Evolutionary conservation across 371 early-diverging fungal species (phyloP).

Genomic region (Mucor indicus): DNA sequence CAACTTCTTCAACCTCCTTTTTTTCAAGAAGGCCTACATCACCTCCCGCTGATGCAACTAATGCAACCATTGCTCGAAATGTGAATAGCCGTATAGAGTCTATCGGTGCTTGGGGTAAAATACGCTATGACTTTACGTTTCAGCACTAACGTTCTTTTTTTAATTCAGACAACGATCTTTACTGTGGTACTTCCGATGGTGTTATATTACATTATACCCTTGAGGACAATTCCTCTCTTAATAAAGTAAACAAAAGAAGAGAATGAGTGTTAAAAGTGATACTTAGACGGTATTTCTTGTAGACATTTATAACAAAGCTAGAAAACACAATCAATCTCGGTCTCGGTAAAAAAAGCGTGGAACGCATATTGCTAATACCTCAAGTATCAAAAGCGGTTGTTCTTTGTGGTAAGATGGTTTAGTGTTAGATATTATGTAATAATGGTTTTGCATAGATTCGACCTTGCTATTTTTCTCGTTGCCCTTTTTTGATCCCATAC

Average conservation of each 20-base stretch:
- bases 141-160: not conserved
- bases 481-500: slow-evolving; percentile 59
- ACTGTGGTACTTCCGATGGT: slow-evolving; percentile 77
- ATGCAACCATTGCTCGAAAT: slow-evolving; percentile 20
- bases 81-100: slow-evolving; percentile 35
- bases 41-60: slow-evolving; percentile 17
- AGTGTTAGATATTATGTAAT: too few species aligned
- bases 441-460: slow-evolving; percentile 39
- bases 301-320: slow-evolving; percentile 44
- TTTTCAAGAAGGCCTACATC: slow-evolving; percentile 32
- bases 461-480: slow-evolving; percentile 63
- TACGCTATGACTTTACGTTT: too few species aligned
- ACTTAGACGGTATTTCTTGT: too few species aligned
- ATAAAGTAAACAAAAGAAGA: slow-evolving; percentile 47
- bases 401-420: slow-evolving; percentile 57
- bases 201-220: slow-evolving; percentile 61
- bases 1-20: slow-evolving; percentile 24
- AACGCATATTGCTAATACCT: slow-evolving; percentile 64
- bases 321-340: slow-evolving; percentile 54
- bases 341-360: slow-evolving; percentile 63
- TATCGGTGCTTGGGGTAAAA: slow-evolving; percentile 60
- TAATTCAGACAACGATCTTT: slow-evolving; percentile 59
- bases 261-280: too few species aligned
- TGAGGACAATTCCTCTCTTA: slow-evolving; percentile 32
- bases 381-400: slow-evolving; percentile 71